Evolutionary conservation across 2,329 filamentous ascomycete species (phyloP), one percentile per base, ranked within the genome.

Genomic region (Xylariaceae sp.): DNA sequence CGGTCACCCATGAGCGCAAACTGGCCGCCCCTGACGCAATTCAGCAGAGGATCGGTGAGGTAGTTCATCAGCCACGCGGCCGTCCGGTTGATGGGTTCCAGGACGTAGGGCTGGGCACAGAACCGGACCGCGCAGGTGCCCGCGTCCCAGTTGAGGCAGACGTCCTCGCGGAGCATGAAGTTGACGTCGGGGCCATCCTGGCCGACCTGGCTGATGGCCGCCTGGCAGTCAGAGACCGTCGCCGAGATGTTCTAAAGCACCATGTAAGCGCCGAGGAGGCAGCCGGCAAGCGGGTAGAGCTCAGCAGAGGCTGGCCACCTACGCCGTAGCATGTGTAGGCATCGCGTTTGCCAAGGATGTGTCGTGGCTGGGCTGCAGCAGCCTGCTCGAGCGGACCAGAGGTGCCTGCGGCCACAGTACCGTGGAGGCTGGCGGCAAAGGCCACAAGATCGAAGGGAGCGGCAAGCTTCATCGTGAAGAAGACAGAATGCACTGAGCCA

Each of bases 271-370:
- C n/a, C n/a, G n/a, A n/a, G n/a, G n/a, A n/a, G n/a, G n/a, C n/a
- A n/a, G n/a, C n/a, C n/a, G n/a, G 17, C 31, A 19, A 3, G 13
- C 5, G 17, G 15, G 13, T n/a, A 16, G 9, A 5, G 11, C 26
- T 23, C 19, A 9, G 23, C 7, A 27, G 13, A 25, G n/a, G 11
- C 2, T 5, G 18, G 10, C 8, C n/a, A 32, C 47, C 31, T 46
- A 54, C 51, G 5, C 51, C 47, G 25, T 51, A 53, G 31, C 51
- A 54, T 23, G 46, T 48, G 31, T 40, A 54, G 14, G 47, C 51
- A 30, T 54, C 51, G 38, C 51, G 45, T 26, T 52, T 54, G 32
- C 36, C 29, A 5, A 53, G 35, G 13, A n/a, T 10, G 7, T 5
- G 37, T n/a, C n/a, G n/a, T n/a, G n/a, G n/a, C n/a, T n/a, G n/a